Evolutionary conservation across 306 rosid genomes (phyloP), one percentile per base, ranked within the genome.

Genomic region (Gastrolobium villosum): DNA sequence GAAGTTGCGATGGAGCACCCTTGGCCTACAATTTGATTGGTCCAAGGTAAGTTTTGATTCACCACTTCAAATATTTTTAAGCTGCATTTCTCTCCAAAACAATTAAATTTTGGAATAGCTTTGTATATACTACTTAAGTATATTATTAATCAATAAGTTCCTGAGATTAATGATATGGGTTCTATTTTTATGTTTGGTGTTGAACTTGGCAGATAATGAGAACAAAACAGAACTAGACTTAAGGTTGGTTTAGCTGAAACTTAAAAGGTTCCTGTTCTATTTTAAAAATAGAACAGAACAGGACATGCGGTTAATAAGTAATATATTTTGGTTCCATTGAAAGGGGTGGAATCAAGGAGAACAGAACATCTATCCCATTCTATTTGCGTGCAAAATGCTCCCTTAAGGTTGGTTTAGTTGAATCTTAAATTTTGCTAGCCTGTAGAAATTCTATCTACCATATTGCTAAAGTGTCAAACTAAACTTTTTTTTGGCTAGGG

Each of bases 1-100:
- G 41, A 95, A 95, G 84, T 79, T 93, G 85, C 94, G 99, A 34
- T 93, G 99, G 99, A 95, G 98, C 88, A 95, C 99, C 57, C 96
- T 91, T 40, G 98, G 98, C 79, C 77, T 91, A 79, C 98, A 95
- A 76, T 95, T 89, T 82, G 94, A 95, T 62, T 91, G 99, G 99
- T 95, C 99, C 71, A 92, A 87, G 83, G 99, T 93, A 84, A 44
- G 78, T 78, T 75, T 34, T 61, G 53, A 36, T 56, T 73, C 15
- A 26, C 50, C 40, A 3, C 7, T 4, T 52, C 10, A 14, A 4
- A 4, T 82, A 5, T 30, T 81, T 45, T 36, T 36, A 9, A 44
- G 76, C 46, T 69, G 7, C 35, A 50, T 48, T 53, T 60, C 30
- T 50, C 66, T 28, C 3, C 54, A n/a, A 10, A 45, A 30, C 7